A percentile compares a stretch with the other conserved stretches of the same genome.
Evolutionary conservation across 257 asterid genomes (phyloP).

Genomic region (Plectranthus barbatus): DNA sequence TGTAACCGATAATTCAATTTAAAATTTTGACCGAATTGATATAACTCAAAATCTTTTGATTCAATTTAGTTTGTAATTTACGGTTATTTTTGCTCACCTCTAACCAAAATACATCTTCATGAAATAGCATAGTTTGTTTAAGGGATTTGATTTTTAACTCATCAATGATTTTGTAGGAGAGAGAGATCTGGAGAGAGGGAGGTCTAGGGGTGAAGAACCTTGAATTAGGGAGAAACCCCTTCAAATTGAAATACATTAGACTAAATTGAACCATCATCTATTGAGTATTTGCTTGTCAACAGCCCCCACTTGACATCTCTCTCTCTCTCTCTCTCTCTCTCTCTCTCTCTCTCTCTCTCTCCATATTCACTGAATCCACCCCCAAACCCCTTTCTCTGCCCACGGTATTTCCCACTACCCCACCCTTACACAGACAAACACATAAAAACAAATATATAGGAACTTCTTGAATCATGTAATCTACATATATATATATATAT

Average conservation of each 20-base stretch:
- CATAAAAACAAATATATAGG: background rate
- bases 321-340: too few relatives aligned
- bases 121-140: too few relatives aligned
- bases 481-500: background rate
- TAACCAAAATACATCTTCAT: too few relatives aligned
- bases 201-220: conserved; percentile 39
- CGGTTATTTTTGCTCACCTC: too few relatives aligned
- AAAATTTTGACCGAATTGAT: too few relatives aligned
- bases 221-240: conserved; percentile 9
- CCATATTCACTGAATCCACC: conserved; percentile 37
- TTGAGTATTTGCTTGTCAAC: conserved; percentile 14
- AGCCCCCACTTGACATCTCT: conserved; percentile 29
- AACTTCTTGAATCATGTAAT: background rate
- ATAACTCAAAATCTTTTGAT: too few relatives aligned
- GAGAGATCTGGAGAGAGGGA: background rate
- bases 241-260: conserved; percentile 12
- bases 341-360: too few relatives aligned
- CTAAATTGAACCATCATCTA: background rate
- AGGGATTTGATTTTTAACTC: too few relatives aligned
- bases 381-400: background rate
- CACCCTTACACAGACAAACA: background rate
- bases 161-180: background rate
- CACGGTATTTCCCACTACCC: background rate
- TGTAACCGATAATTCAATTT: too few relatives aligned
- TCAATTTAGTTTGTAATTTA: too few relatives aligned